Evolutionary conservation across 495 filamentous ascomycete genomes (phyloP), one percentile per base, ranked within the genome.

Genomic region (Aspergillus leporis): DNA sequence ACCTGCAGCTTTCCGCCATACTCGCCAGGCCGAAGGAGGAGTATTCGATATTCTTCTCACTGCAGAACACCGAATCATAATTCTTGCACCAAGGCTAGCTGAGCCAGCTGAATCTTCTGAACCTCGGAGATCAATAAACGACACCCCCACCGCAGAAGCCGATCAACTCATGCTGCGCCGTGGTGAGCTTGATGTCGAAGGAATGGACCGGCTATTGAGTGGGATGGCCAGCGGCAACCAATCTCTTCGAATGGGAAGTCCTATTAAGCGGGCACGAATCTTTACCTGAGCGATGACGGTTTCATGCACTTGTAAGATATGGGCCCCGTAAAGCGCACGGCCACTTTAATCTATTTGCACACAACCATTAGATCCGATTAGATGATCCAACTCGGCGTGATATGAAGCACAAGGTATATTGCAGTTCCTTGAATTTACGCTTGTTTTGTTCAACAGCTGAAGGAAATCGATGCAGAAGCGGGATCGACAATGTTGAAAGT

Each of bases 31-130:
- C 13, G 77, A 80, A 4, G 66, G 80, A 4, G 81, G 79, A 21
- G 58, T 74, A 19, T 79, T 75, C 40, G 87, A 90, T 55, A 74
- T 89, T 4, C 65, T 92, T 1, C 73, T 91, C 5, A 78, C 83
- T 8, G 84, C 85, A 34, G 88, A 92, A 65, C 84, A 81, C 59
- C 81, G 87, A 16, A 62, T 89, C 12, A 74, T 87, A 30, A 74
- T 88, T 38, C 73, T 89, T 22, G 80, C 84, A 13, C 70, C 75
- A 3, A 70, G 60, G 30, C 56, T 79, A 12, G 55, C 45, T 5
- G 75, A 79, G 47, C 71, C 70, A 3, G 61, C 70, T 30, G 54
- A 62, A 12, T 48, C 25, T 23, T 38, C 56, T 12, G 36, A 52
- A 6, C 18, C 53, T 36, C 52, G 60, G 1, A 52, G 59, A 7